These are phyloP conservation scores for Fusarium coffeatum DNA, from an alignment of 2,329 filamentous ascomycete species.

Conservation along the genomic window DNA sequence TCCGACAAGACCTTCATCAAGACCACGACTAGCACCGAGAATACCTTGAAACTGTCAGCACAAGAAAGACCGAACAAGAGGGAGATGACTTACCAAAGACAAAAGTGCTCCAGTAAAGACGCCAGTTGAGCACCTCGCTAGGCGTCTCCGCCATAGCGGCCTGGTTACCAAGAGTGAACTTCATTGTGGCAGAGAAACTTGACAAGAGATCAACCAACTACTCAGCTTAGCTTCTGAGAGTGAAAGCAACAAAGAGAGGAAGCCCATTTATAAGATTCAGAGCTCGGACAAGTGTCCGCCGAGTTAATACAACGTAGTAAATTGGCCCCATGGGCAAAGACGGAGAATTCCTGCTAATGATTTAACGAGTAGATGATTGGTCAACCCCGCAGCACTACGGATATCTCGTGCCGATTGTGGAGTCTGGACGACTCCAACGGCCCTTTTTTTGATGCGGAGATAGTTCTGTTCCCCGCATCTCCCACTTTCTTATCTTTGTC, in stretches of 20 bases:
- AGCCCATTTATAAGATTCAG: not conserved
- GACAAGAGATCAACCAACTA: too few relatives aligned
- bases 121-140: constrained; percentile 24
- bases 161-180: constrained; percentile 24
- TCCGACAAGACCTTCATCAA: constrained; percentile 69
- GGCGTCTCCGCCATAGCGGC: constrained; percentile 29
- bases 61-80: accelerated
- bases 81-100: constrained; percentile 4
- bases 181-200: constrained; percentile 2
- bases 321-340: not conserved
- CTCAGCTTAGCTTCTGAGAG: too few relatives aligned
- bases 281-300: not conserved
- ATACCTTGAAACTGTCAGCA: constrained; percentile 1
- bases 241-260: too few relatives aligned
- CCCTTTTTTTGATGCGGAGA: constrained; percentile 1
- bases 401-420: constrained; percentile 25
- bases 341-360: not conserved
- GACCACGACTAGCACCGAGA: constrained; percentile 20
- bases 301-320: not conserved
- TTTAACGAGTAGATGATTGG: not conserved
- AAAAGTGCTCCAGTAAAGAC: constrained; percentile 27
- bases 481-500: not conserved
- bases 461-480: not conserved
- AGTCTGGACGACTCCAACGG: not conserved
- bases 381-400: constrained; percentile 7